Conservation (phyloP, 1,284 basidiomycete genomes). For the Rhodotorula sp. region DNA sequence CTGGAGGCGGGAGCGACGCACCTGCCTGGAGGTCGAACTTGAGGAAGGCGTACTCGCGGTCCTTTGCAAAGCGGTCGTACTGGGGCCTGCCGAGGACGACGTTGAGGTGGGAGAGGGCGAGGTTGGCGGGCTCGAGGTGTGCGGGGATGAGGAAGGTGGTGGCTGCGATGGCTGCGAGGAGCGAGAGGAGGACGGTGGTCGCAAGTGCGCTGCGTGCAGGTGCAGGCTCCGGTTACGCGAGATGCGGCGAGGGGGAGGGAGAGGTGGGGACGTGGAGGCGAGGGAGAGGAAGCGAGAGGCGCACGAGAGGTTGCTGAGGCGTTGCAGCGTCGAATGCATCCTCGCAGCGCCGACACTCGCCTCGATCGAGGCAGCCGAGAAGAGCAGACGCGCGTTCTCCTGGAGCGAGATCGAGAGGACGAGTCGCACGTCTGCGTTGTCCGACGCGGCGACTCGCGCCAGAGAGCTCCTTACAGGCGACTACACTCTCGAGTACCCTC, state of each 20-base stretch:
- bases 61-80: constrained; percentile 58
- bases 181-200: constrained; percentile 70
- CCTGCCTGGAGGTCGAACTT: constrained; percentile 76
- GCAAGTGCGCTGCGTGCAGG: constrained; percentile 37
- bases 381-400: not conserved
- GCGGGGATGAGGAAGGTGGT: constrained; percentile 61
- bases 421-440: too few species aligned
- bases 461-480: too few species aligned
- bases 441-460: not conserved
- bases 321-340: constrained; percentile 31
- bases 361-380: not conserved
- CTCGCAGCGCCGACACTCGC: not conserved
- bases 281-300: not conserved
- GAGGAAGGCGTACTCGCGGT: constrained; percentile 66
- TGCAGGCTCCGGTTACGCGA: not conserved
- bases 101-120: constrained; percentile 66
- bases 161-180: constrained; percentile 72
- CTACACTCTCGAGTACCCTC: not conserved
- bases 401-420: not conserved
- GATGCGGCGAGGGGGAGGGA: too few species aligned
- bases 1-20: constrained; percentile 46
- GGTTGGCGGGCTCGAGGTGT: constrained; percentile 60
- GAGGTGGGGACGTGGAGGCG: not conserved
- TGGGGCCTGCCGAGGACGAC: constrained; percentile 56
- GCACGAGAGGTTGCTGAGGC: constrained; percentile 37